These are phyloP conservation scores for Globisporangium cederbergense DNA, from an alignment of 352 stramenopile genomes.

Conservation along the genomic window DNA sequence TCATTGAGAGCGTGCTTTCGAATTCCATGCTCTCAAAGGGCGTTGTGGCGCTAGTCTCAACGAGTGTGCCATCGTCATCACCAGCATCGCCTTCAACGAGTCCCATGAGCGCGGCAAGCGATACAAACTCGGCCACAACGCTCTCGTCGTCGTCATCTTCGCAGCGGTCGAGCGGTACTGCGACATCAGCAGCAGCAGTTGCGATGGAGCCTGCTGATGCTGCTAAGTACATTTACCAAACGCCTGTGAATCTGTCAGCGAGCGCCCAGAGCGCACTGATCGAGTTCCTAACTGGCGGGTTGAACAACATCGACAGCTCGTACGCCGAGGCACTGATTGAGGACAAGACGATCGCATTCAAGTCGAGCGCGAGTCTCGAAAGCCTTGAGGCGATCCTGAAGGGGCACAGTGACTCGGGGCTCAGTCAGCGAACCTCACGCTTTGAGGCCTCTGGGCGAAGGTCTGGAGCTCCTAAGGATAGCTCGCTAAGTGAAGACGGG, in stretches of 20 bases:
- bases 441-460: background rate
- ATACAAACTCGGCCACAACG: too few relatives aligned
- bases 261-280: background rate
- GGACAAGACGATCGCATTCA: background rate
- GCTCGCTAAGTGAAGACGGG: background rate
- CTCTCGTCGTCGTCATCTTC: background rate
- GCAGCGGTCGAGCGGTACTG: too few relatives aligned
- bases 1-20: background rate
- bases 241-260: background rate
- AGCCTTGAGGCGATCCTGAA: background rate
- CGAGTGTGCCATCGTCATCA: background rate
- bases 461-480: background rate
- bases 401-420: background rate
- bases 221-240: background rate
- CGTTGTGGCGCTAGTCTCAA: background rate
- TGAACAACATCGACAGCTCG: background rate
- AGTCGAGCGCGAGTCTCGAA: background rate
- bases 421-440: background rate
- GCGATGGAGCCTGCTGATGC: background rate
- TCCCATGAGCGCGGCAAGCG: background rate
- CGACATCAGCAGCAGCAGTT: too few relatives aligned
- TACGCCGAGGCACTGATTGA: background rate
- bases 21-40: background rate
- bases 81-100: background rate
- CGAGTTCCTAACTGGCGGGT: background rate